These are phyloP conservation scores for Russula virescens DNA, from an alignment of 768 basidiomycete genomes.

Conservation along the genomic window DNA sequence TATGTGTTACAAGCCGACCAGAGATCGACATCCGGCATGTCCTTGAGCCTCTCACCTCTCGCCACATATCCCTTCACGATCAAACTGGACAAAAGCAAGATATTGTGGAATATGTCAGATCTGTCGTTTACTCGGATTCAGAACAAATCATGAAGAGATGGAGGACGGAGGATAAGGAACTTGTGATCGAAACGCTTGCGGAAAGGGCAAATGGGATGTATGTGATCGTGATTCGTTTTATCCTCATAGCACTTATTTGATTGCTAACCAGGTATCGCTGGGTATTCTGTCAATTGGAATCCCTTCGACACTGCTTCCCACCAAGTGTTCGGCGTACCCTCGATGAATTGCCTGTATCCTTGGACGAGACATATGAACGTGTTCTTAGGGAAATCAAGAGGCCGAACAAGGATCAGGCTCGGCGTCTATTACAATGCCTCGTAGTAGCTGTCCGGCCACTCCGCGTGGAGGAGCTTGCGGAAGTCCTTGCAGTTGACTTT, in stretches of 20 bases:
- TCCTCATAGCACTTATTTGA: not conserved
- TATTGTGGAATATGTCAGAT: not conserved
- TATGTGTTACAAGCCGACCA: not conserved
- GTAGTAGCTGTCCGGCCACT: not conserved
- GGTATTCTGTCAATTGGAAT: not conserved
- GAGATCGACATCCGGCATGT: conserved; percentile 1
- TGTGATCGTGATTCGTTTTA: not conserved
- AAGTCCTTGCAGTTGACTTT: conserved; percentile 6
- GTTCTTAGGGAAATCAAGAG: not conserved
- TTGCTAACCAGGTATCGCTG: conserved; percentile 1
- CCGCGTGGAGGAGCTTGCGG: not conserved
- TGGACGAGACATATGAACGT: conserved; percentile 6
- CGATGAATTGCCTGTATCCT: not conserved
- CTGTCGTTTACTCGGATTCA: not conserved
- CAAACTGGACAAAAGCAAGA: conserved; percentile 5
- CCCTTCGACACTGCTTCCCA: not conserved
- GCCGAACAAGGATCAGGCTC: not conserved
- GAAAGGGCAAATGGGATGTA: conserved; percentile 12
- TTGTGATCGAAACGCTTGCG: not conserved
- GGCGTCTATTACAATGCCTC: conserved; percentile 8
- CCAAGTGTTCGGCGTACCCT: not conserved
- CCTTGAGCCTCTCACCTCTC: not conserved
- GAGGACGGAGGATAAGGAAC: not conserved
- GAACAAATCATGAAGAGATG: not conserved
- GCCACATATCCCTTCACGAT: not conserved